These are phyloP conservation scores for Seiridium unicorne DNA, from an alignment of 2,329 filamentous ascomycete genomes.

Conservation along the genomic window DNA sequence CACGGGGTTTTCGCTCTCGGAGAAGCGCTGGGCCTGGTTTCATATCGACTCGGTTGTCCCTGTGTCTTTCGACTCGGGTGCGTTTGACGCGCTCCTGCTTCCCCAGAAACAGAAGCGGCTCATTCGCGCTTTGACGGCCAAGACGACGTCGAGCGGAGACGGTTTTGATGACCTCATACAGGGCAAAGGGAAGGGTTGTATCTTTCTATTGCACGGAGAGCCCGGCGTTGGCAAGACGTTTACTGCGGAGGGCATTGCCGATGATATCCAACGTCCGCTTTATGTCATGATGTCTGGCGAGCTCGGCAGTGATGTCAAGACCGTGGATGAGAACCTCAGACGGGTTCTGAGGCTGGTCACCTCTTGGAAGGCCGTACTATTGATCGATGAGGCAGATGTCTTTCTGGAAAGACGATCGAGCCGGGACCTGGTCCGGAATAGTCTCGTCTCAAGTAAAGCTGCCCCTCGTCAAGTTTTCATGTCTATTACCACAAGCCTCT, in stretches of 20 bases:
- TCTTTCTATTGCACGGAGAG: conserved; percentile 13
- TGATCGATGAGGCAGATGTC: conserved; percentile 71
- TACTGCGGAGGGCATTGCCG: conserved; percentile 9
- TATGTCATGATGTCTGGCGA: conserved; percentile 16
- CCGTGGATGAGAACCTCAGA: conserved; percentile 11
- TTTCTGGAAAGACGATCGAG: conserved; percentile 37
- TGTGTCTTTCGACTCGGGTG: conserved; percentile 10
- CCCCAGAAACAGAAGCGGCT: conserved; percentile 12
- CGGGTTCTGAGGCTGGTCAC: conserved; percentile 64
- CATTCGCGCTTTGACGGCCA: conserved; percentile 11
- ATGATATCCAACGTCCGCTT: conserved; percentile 12
- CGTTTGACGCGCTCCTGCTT: conserved; percentile 13
- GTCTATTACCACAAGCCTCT: background rate
- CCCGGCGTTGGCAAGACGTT: conserved; percentile 9
- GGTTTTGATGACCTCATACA: conserved; percentile 10
- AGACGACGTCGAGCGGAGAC: conserved; percentile 7
- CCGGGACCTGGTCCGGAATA: conserved; percentile 37
- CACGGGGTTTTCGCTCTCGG: conserved; percentile 8
- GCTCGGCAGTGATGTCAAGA: conserved; percentile 12
- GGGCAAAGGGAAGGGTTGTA: conserved; percentile 12
- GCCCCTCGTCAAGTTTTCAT: background rate
- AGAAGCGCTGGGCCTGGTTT: conserved; percentile 13
- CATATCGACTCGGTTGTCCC: conserved; percentile 9
- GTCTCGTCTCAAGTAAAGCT: conserved; percentile 23
- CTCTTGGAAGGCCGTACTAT: conserved; percentile 68